These are phyloP conservation scores for Melanopsichium pennsylvanicum DNA, from an alignment of 1,284 basidiomycete species.

Conservation along the genomic window DNA sequence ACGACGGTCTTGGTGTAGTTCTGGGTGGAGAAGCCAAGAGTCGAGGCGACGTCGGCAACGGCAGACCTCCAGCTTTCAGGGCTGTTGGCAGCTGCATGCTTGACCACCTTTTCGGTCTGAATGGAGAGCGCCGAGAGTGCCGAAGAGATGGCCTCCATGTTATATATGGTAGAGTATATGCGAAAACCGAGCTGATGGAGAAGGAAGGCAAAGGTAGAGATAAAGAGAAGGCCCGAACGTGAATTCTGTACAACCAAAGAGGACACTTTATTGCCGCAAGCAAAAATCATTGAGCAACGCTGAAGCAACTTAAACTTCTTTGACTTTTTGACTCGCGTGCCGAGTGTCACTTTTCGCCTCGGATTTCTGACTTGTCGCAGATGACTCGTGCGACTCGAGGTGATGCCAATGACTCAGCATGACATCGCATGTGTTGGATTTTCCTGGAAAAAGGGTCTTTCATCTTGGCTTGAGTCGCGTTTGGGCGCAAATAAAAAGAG, in stretches of 20 bases:
- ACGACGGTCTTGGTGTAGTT: slow-evolving; percentile 75
- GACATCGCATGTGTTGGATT: not conserved
- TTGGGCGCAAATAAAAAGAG: too few species aligned
- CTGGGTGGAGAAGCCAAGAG: slow-evolving; percentile 27
- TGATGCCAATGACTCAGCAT: slow-evolving; percentile 20
- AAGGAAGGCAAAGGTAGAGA: not conserved
- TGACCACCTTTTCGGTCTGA: slow-evolving; percentile 46
- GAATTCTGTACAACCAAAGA: too few species aligned
- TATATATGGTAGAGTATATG: not conserved
- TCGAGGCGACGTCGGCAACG: slow-evolving; percentile 37
- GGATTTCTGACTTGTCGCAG: too few species aligned
- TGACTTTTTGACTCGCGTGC: too few species aligned
- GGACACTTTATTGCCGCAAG: too few species aligned
- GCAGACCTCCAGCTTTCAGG: slow-evolving; percentile 51
- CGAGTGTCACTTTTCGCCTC: slow-evolving; percentile 33
- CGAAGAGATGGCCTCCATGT: slow-evolving; percentile 48
- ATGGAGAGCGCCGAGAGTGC: slow-evolving; percentile 53
- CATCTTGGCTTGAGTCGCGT: not conserved
- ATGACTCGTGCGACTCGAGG: slow-evolving; percentile 20
- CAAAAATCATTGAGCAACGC: too few species aligned
- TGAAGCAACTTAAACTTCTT: too few species aligned
- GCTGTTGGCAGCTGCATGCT: slow-evolving; percentile 51
- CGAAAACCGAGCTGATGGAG: not conserved
- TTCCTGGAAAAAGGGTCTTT: not conserved
- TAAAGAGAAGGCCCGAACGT: not conserved